Percentiles rank a stretch among this genome's conserved stretches.
Evolutionary conservation across 2,329 filamentous ascomycete genomes (phyloP).

Genomic region (Cordyceps cateniannulata): DNA sequence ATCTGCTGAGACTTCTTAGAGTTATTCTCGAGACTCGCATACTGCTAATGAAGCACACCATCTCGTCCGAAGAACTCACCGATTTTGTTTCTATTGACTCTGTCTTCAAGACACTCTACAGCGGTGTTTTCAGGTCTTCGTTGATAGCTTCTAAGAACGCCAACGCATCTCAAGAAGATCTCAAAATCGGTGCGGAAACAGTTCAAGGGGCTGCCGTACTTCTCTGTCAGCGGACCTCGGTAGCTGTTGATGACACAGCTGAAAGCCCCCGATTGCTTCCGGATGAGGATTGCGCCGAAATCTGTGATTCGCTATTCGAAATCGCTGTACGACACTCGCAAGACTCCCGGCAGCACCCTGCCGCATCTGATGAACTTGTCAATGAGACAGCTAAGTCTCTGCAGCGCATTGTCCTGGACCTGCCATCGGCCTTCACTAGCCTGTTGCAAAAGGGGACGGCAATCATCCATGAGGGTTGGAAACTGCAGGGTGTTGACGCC

Average conservation of each 20-base stretch:
- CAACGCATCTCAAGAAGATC: conserved; percentile 29
- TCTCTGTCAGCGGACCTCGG: conserved; percentile 32
- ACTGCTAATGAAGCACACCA: conserved; percentile 28
- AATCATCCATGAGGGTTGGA: conserved; percentile 22
- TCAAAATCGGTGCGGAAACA: conserved; percentile 36
- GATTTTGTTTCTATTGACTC: conserved; percentile 30
- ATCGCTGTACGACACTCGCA: conserved; percentile 22
- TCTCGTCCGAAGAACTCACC: conserved; percentile 29
- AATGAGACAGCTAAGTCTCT: conserved; percentile 37
- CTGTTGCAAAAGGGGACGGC: conserved; percentile 25
- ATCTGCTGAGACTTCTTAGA: conserved; percentile 45
- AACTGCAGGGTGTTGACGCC: conserved; percentile 17
- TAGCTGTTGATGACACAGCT: conserved; percentile 9
- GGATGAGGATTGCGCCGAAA: conserved; percentile 28
- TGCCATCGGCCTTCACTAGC: conserved; percentile 28
- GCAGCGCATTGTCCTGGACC: conserved; percentile 31
- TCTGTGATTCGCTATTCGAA: conserved; percentile 30
- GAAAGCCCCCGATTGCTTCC: conserved; percentile 27
- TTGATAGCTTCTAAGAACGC: conserved; percentile 26
- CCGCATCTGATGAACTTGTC: conserved; percentile 29
- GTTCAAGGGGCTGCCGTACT: conserved; percentile 41
- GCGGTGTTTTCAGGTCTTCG: conserved; percentile 35
- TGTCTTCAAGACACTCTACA: conserved; percentile 36
- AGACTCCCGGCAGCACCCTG: conserved; percentile 15
- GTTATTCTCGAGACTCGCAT: conserved; percentile 43